Percentiles rank a stretch among this genome's conserved stretches.
These are phyloP conservation scores for Gossypium schwendimanii DNA, from an alignment of 441 rosid species.

Conservation along the genomic window DNA sequence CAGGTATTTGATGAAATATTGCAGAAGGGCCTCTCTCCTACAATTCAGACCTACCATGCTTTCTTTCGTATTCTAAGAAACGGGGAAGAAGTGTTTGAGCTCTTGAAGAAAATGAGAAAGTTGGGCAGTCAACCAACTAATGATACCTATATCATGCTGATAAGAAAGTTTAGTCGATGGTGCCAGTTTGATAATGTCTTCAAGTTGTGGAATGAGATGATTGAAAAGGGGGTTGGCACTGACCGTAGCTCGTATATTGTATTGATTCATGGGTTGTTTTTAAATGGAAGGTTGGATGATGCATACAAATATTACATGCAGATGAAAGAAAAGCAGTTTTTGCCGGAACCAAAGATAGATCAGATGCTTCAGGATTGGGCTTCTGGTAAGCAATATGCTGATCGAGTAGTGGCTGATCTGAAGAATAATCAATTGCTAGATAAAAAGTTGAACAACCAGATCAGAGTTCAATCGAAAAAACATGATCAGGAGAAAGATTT, in stretches of 20 bases:
- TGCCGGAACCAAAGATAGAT: conserved; percentile 63
- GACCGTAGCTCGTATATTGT: conserved; percentile 74
- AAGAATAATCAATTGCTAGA: conserved; percentile 17
- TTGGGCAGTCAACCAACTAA: conserved; percentile 57
- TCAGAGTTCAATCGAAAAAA: conserved; percentile 23
- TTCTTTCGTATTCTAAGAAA: conserved; percentile 53
- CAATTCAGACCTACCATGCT: conserved; percentile 69
- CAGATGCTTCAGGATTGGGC: conserved; percentile 69
- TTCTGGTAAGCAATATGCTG: conserved; percentile 51
- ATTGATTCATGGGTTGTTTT: conserved; percentile 80
- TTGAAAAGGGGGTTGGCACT: conserved; percentile 53
- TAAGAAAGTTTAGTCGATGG: conserved; percentile 84
- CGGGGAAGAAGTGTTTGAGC: conserved; percentile 65
- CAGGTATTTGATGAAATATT: conserved; percentile 59
- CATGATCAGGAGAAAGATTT: conserved; percentile 31
- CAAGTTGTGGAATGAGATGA: conserved; percentile 72
- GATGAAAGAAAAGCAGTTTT: conserved; percentile 66
- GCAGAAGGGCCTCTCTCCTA: conserved; percentile 46
- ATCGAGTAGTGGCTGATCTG: conserved; percentile 19
- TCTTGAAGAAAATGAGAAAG: conserved; percentile 64
- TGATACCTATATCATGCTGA: conserved; percentile 79
- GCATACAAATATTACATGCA: conserved; percentile 63
- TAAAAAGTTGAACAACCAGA: conserved; percentile 19
- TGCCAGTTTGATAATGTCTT: conserved; percentile 57
- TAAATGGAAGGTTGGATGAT: conserved; percentile 75